Base-by-base conservation (phyloP, 768 basidiomycete genomes). In the Trametes sanguinea region DNA sequence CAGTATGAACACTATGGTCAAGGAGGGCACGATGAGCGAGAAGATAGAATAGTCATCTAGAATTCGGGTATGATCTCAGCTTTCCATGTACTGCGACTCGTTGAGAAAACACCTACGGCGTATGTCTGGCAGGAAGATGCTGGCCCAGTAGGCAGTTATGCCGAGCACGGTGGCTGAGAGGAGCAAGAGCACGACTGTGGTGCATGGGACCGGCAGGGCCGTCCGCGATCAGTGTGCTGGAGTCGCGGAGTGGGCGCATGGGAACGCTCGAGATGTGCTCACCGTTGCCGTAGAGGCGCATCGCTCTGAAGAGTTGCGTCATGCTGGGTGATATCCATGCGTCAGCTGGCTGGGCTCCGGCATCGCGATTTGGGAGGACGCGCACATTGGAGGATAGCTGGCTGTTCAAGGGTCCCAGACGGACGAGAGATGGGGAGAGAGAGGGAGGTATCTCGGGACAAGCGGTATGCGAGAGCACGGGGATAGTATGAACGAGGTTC, bases 41-140 rank as follows among this genome's bases (percentile, higher is more conserved):
- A 87, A 92, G 39, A 89, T 85, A 5, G 81, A 83, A 68, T 88
- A 93, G 71, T 88, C 87, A 68, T 74, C 91, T 92, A 61, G 11
- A 60, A 22, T 22, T 22, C 22, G 45, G 16, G 10, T 29, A 13
- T n/a, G 48, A 33, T n/a, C 8, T 50, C 29, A 33, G 48, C 30
- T 14, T 29, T 32, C 11, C 48, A 10, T 32, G 48, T 5, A 13
- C 5, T 13, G 22, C 32, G 52, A n/a, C 35, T 37, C 35, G 29
- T 52, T 57, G 44, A 29, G 51, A 48, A 57, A 48, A 22, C 39
- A 44, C 85, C 54, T 69, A 92, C 91, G 77, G 70, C 86, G 84
- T 29, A 86, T 72, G 48, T 78, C 73, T 0, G 91, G 88, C 32
- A 91, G 76, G 73, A 92, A 92, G 47, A 86, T 71, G 51, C 60